Evolutionary conservation across 2,329 filamentous ascomycete genomes (phyloP), one percentile per base, ranked within the genome.

Genomic region (Pseudogymnoascus sp.): DNA sequence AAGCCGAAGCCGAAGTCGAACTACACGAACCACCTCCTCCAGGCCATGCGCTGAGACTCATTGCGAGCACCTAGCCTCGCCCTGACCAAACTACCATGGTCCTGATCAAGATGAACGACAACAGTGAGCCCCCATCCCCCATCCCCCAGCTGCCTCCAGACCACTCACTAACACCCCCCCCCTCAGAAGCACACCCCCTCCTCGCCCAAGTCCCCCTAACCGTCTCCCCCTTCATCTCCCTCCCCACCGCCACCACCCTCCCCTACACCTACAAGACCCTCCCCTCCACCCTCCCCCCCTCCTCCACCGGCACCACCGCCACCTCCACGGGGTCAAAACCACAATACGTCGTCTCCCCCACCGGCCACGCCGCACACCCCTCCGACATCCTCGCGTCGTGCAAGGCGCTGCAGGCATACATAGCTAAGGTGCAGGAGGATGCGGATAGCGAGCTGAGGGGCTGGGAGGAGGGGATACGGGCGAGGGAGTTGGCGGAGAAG

Each of bases 191-290:
- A 14, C 92, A 97, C 78, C 90, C 89, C 14, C 85, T 97, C 68
- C 86, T 99, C 57, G 90, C 93, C 69, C 95, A 99, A 78, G 87
- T 98, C 43, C 92, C 95, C 31, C 80, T 99, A 63, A 96, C 92
- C 61, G 92, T 98, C 51, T 97, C 93, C 2, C 95, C 95, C 25
- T 97, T 97, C 79, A 86, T 98, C 71, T 90, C 89, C 66, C 88
- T 99, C 34, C 95, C 95, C 10, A 89, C 90, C 31, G 89, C 93
- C 25, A 90, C 93, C 19, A 96, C 93, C 0, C 85, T 99, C 6
- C 93, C 95, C 23, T 98, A 98, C 80, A 96, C 92, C 70, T 98
- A 97, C 83, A 93, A 93, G 74, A 84, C 87, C 10, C 88, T 98
- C 73, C 91, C 93, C 0, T 93, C 92, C 0, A 90, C 92, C 1